phyloP scores from a whole-genome alignment of 202 grass and related monocot genomes.

The Zizania palustris region DNA sequence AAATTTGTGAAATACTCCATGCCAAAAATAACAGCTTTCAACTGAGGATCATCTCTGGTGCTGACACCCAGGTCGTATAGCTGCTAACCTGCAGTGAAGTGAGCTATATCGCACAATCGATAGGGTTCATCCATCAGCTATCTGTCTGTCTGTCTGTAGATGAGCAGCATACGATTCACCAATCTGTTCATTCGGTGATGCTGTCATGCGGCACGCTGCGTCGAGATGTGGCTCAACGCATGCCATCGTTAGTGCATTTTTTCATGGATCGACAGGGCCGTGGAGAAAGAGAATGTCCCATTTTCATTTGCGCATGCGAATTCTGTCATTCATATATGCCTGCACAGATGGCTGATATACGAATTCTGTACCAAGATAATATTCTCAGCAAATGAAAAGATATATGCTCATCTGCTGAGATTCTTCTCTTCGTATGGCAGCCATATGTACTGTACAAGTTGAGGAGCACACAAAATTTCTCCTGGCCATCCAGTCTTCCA shows the following conservation, averaged over 20 bases:
- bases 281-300: constrained; percentile 31
- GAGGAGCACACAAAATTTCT: constrained; percentile 13
- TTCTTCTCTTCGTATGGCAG: constrained; percentile 23
- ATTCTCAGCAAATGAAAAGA: constrained; percentile 3
- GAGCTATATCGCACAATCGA: constrained; percentile 13
- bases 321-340: constrained; percentile 7
- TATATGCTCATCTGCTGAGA: constrained; percentile 40
- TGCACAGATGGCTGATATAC: constrained; percentile 39
- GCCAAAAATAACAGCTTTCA: constrained; percentile 18
- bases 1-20: constrained; percentile 2
- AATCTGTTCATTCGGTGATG: neutral
- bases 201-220: constrained; percentile 11
- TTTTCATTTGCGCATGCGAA: neutral
- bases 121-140: neutral
- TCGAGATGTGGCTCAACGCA: constrained; percentile 40
- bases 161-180: constrained; percentile 36
- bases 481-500: constrained; percentile 18
- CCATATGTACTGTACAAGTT: constrained; percentile 43
- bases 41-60: constrained; percentile 1
- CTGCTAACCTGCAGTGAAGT: neutral
- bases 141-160: constrained; percentile 14
- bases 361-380: constrained; percentile 42
- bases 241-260: constrained; percentile 30
- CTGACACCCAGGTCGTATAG: neutral
- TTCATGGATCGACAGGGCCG: constrained; percentile 20